phyloP scores from a whole-genome alignment of 2,329 filamentous ascomycete species.

The Thelonectria discophora region DNA sequence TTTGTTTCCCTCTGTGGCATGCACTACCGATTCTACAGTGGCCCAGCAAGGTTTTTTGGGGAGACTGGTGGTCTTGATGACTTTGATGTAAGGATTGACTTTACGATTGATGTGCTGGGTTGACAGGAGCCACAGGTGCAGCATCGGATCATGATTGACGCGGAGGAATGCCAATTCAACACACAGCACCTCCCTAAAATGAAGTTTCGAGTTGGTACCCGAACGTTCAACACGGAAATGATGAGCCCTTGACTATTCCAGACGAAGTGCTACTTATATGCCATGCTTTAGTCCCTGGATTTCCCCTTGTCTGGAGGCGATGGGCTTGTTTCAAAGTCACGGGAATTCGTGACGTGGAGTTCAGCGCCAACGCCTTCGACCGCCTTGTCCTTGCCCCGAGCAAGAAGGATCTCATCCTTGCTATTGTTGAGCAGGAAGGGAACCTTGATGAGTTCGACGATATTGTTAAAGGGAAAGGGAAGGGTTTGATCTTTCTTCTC shows the following conservation, averaged over 20 bases:
- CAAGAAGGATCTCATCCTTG: neutral
- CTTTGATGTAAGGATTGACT: neutral
- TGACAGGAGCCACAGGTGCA: neutral
- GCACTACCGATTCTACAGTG: neutral
- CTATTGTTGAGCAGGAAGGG: neutral
- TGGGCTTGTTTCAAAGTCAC: neutral
- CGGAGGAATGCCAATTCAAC: neutral
- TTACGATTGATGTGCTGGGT: neutral
- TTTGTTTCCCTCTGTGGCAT: neutral
- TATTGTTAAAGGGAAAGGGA: neutral
- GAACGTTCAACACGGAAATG: neutral
- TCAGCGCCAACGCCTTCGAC: neutral
- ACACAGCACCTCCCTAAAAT: neutral
- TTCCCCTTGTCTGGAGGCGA: neutral
- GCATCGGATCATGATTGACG: conserved; percentile 6
- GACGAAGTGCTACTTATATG: conserved; percentile 1
- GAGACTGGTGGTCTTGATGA: neutral
- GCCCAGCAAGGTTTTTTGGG: neutral
- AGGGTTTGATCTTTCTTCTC: conserved; percentile 6
- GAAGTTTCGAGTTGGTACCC: neutral
- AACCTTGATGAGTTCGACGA: conserved; percentile 3
- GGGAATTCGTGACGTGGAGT: neutral
- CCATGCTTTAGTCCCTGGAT: neutral
- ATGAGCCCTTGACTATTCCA: neutral
- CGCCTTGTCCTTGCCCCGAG: neutral